Evolutionary conservation across 108 stramenopile species (phyloP).

Genomic region (Cyclotella choctawhatcheeana): DNA sequence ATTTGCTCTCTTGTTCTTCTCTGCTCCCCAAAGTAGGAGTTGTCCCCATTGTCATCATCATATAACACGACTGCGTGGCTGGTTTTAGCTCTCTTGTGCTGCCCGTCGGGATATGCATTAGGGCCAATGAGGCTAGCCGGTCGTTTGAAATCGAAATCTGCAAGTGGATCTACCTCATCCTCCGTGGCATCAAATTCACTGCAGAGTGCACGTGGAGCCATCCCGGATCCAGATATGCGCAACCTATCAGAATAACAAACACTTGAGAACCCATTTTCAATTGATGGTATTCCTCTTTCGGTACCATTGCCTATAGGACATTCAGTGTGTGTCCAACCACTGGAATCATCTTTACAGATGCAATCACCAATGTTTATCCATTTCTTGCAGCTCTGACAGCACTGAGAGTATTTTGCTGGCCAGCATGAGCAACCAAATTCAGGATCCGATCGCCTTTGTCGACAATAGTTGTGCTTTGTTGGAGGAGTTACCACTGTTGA

Average conservation of each 20-base stretch:
- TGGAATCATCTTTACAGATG: neutral
- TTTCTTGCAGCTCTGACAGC: neutral
- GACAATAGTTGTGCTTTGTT: neutral
- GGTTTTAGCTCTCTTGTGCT: neutral
- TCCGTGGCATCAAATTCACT: neutral
- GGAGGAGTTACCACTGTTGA: too few relatives aligned
- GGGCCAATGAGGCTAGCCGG: too few relatives aligned
- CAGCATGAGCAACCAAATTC: neutral
- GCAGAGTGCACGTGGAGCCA: neutral
- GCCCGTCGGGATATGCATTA: too few relatives aligned
- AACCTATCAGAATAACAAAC: neutral
- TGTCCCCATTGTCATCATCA: neutral
- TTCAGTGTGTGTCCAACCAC: neutral
- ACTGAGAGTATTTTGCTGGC: neutral
- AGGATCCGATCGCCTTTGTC: neutral
- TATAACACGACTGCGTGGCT: too few relatives aligned
- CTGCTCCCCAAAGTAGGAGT: neutral
- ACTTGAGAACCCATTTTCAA: neutral
- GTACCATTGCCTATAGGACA: neutral
- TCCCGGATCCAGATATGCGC: neutral
- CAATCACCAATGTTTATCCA: conserved; percentile 1
- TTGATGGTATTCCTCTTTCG: neutral
- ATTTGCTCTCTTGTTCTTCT: conserved; percentile 13
- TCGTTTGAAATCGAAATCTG: too few relatives aligned
- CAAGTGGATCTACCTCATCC: too few relatives aligned